Base-by-base conservation (phyloP, 495 filamentous ascomycete genomes). In the Xylaria curta region DNA sequence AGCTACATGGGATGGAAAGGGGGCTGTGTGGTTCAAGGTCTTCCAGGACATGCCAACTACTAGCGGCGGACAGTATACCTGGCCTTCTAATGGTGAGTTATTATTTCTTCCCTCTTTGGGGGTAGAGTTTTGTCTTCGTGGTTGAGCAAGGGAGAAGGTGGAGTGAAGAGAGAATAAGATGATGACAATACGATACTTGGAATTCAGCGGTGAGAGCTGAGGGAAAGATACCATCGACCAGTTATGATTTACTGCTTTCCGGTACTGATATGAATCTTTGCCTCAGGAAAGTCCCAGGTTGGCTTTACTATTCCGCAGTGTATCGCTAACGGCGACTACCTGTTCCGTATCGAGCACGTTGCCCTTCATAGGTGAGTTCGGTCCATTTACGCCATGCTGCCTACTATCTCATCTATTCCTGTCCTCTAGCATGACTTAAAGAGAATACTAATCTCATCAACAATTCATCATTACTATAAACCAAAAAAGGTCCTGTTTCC, bases 311-410 rank as follows among this genome's bases (percentile, higher is more conserved):
- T 88, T 66, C 87, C 87, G 40, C 76, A 81, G 44, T 83, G 82
- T 59, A 79, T 88, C 8, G 81, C 83, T 4, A 76, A 85, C 46
- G 88, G 88, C 64, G 84, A 89, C 58, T 91, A 91, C 78, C 85
- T 91, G 21, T 78, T 90, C 56, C 84, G 88, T 10, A 84, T 86
- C 28, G 89, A 90, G 80, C 87, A 89, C 71, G 85, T 90, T 47
- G 87, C 83, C 3, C 81, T 88, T 15, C 86, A 89, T 73, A 63
- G 58, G 65, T 56, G 3, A 54, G 65, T 56, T n/a, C n/a, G 17
- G 21, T 31, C 13, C 65, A 12, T 28, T 31, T 38, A 17, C 19
- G 19, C 13, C n/a, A 31, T 60, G 33, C 19, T 38, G 10, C 58
- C 4, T 38, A 38, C 24, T 31, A 15, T 12, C 13, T 56, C 13